Evolutionary conservation across 306 rosid genomes (phyloP).

Genomic region (Boehmeria nivea): DNA sequence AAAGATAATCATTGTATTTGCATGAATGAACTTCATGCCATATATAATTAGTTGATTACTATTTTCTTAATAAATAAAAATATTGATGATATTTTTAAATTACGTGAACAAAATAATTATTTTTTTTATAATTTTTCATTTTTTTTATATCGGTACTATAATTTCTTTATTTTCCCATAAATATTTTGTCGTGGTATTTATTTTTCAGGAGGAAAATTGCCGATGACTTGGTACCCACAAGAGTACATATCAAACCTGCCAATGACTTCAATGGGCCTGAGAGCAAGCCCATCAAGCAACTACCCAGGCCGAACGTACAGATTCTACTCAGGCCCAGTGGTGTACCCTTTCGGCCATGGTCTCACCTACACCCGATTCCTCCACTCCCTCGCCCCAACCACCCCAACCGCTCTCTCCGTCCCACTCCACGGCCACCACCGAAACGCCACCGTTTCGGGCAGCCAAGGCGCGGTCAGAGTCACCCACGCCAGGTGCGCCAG

Average conservation of each 20-base stretch:
- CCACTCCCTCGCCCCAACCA: constrained; percentile 39
- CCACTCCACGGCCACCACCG: constrained; percentile 46
- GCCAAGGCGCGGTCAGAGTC: constrained; percentile 66
- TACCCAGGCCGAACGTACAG: constrained; percentile 89
- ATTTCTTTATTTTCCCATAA: no score
- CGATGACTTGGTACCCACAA: constrained; percentile 91
- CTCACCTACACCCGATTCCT: constrained; percentile 54
- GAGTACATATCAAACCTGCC: constrained; percentile 54
- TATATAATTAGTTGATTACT: no score
- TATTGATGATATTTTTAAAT: no score
- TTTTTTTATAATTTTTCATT: no score
- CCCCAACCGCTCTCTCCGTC: constrained; percentile 47
- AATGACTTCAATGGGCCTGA: constrained; percentile 84
- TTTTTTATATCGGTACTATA: no score
- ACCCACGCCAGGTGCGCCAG: constrained; percentile 61
- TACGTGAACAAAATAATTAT: no score
- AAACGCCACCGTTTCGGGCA: constrained; percentile 26
- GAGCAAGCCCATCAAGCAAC: constrained; percentile 35
- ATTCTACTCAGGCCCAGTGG: constrained; percentile 70
- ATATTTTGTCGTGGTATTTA: no score
- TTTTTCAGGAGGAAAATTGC: constrained; percentile 65
- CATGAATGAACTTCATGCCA: no score
- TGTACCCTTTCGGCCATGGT: constrained; percentile 79
- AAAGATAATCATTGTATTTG: no score
- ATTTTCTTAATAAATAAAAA: no score